Evolutionary conservation across 2,329 filamentous ascomycete genomes (phyloP).

Genomic region (Aphanocladium album): DNA sequence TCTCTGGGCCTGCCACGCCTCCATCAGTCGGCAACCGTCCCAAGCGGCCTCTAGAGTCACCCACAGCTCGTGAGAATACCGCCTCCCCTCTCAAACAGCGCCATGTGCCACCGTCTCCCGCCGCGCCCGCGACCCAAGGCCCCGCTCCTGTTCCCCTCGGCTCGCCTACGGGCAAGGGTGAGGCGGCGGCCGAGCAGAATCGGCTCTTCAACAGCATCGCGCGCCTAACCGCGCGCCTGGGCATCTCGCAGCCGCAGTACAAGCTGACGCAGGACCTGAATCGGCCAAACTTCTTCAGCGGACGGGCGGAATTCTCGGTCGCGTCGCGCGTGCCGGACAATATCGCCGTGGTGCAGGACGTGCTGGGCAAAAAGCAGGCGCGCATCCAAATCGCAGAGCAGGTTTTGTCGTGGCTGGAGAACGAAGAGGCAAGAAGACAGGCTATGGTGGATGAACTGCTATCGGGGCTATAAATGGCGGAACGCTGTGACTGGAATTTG

Average conservation of each 20-base stretch:
- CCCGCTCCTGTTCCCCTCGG: neutral
- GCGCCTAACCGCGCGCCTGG: constrained; percentile 29
- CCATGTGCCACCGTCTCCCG: neutral
- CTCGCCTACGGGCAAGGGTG: constrained; percentile 8
- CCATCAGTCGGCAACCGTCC: neutral
- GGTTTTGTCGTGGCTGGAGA: constrained; percentile 33
- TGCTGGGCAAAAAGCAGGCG: constrained; percentile 30
- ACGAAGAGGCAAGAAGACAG: constrained; percentile 17
- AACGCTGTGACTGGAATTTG: no score
- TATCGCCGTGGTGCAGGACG: constrained; percentile 29
- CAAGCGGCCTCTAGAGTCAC: neutral
- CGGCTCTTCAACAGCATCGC: constrained; percentile 24
- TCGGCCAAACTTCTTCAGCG: constrained; percentile 29
- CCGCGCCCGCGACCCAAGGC: no score
- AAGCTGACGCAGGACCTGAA: constrained; percentile 19
- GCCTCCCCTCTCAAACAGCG: neutral
- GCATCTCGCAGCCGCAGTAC: constrained; percentile 31
- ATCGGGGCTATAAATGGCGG: neutral
- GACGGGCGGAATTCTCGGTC: constrained; percentile 29
- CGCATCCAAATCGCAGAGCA: constrained; percentile 35
- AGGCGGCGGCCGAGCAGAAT: constrained; percentile 9
- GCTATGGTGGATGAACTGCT: neutral
- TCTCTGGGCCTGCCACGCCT: neutral
- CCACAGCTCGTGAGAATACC: neutral
- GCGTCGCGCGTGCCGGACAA: constrained; percentile 25